A percentile compares a stretch with the other conserved stretches of the same genome.
Evolutionary conservation across 2,329 filamentous ascomycete genomes (phyloP).

Genomic region (Huntiella omanensis): DNA sequence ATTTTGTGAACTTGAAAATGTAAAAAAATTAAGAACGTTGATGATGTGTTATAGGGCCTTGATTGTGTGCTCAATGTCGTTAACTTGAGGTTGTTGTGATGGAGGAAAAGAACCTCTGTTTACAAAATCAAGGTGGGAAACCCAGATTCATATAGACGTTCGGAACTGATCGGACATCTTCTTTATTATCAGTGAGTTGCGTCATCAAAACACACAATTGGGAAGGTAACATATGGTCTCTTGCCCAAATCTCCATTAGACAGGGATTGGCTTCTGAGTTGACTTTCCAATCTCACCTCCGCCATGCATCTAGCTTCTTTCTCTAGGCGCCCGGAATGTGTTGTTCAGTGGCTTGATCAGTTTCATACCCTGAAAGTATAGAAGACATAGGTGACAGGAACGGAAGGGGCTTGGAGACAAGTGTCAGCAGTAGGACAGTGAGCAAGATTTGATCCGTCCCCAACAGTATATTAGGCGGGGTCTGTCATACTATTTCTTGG

Average conservation of each 20-base stretch:
- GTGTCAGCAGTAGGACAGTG: conserved; percentile 18
- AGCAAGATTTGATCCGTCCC: conserved; percentile 47
- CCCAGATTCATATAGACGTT: conserved; percentile 56
- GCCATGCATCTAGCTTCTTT: conserved; percentile 50
- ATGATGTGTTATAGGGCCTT: conserved; percentile 74
- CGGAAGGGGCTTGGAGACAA: conserved; percentile 17
- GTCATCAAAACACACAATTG: conserved; percentile 1
- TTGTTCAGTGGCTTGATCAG: conserved; percentile 45
- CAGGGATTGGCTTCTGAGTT: conserved; percentile 57
- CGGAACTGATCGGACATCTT: conserved; percentile 66
- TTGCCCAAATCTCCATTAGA: conserved; percentile 28
- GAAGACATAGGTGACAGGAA: conserved; percentile 35
- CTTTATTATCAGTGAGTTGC: conserved; percentile 5
- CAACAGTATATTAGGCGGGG: conserved; percentile 33
- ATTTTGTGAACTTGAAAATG: conserved; percentile 57
- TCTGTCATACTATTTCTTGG: too few species aligned
- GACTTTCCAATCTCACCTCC: conserved; percentile 51
- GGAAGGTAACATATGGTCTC: not conserved
- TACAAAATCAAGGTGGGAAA: conserved; percentile 62
- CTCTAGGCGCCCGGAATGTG: conserved; percentile 39
- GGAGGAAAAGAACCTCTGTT: conserved; percentile 46
- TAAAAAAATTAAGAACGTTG: conserved; percentile 85
- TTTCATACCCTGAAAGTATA: conserved; percentile 41
- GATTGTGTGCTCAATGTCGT: conserved; percentile 61
- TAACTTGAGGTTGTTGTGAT: conserved; percentile 57